phyloP scores from a whole-genome alignment of 805 yeast genomes.

The Suhomyces faveliae region DNA sequence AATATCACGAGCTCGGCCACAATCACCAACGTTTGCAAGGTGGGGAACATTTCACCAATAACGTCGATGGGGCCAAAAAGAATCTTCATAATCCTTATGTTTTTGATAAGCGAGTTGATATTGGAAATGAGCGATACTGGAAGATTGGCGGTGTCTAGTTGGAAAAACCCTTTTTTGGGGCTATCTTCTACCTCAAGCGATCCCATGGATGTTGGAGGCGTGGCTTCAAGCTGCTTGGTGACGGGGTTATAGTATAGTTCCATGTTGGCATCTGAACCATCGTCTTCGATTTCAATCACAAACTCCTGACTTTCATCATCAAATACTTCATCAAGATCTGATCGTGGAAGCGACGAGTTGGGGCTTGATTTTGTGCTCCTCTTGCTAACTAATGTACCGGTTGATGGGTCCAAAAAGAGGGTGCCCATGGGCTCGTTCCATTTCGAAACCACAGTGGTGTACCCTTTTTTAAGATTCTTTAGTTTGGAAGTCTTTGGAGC shows the following conservation, averaged over 20 bases:
- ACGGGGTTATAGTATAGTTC: conserved; percentile 33
- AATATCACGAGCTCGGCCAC: conserved; percentile 37
- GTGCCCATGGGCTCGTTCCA: conserved; percentile 29
- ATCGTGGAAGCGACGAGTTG: conserved; percentile 3
- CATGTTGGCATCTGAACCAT: conserved; percentile 23
- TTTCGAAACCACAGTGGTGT: conserved; percentile 23
- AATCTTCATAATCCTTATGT: conserved; percentile 34
- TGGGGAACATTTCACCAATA: conserved; percentile 36
- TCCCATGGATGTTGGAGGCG: conserved; percentile 19
- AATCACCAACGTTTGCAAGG: conserved; percentile 39
- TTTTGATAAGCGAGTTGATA: conserved; percentile 32
- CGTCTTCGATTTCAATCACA: conserved; percentile 27
- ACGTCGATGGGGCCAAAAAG: conserved; percentile 42
- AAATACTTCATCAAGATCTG: not conserved
- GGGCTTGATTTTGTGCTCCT: not conserved
- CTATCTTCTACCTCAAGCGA: conserved; percentile 3
- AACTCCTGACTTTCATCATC: conserved; percentile 22
- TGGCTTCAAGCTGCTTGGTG: conserved; percentile 31
- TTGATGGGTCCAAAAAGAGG: conserved; percentile 9
- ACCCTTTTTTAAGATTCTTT: conserved; percentile 17
- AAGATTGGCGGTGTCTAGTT: not conserved
- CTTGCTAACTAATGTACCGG: not conserved
- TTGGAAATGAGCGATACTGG: conserved; percentile 29
- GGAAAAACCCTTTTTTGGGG: not conserved
- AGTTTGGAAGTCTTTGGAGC: conserved; percentile 1